phyloP scores from a whole-genome alignment of 441 rosid genomes.

The Bruguiera hainesii region DNA sequence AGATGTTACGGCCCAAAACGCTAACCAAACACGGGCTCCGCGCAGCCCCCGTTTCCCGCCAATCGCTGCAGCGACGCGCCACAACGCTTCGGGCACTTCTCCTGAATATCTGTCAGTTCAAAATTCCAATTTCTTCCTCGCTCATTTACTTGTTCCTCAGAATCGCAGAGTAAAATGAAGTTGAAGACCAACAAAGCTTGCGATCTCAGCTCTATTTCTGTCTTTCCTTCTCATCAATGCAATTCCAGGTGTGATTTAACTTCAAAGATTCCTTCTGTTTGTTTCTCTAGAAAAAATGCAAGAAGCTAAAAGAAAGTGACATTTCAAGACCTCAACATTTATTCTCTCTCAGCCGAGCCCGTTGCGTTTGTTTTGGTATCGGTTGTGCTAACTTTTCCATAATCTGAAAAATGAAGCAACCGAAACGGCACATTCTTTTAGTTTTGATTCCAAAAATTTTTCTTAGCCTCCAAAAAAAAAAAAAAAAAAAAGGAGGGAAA shows the following conservation, averaged over 20 bases:
- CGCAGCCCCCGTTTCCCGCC: too few species aligned
- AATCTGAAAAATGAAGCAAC: neutral
- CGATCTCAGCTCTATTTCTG: constrained; percentile 83
- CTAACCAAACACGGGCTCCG: too few species aligned
- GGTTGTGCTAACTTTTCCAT: constrained; percentile 4
- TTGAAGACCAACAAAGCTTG: constrained; percentile 86
- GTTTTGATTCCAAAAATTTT: neutral
- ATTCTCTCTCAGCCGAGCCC: neutral
- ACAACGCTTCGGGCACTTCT: too few species aligned
- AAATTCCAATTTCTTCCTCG: too few species aligned
- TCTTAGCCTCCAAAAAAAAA: constrained; percentile 1
- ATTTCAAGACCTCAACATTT: neutral
- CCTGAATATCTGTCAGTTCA: too few species aligned
- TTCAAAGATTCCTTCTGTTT: constrained; percentile 12
- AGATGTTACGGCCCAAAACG: too few species aligned
- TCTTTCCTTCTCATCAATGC: constrained; percentile 60
- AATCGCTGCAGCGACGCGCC: too few species aligned
- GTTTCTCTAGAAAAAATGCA: constrained; percentile 6
- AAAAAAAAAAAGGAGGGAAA: neutral
- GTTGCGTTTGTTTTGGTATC: neutral
- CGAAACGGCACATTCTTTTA: neutral
- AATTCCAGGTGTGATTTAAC: neutral
- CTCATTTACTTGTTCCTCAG: too few species aligned
- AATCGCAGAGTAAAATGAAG: constrained; percentile 42
- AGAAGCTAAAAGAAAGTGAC: neutral